These are phyloP conservation scores for Cardiospermum halicacabum DNA, from an alignment of 345 rosid genomes.

Conservation along the genomic window DNA sequence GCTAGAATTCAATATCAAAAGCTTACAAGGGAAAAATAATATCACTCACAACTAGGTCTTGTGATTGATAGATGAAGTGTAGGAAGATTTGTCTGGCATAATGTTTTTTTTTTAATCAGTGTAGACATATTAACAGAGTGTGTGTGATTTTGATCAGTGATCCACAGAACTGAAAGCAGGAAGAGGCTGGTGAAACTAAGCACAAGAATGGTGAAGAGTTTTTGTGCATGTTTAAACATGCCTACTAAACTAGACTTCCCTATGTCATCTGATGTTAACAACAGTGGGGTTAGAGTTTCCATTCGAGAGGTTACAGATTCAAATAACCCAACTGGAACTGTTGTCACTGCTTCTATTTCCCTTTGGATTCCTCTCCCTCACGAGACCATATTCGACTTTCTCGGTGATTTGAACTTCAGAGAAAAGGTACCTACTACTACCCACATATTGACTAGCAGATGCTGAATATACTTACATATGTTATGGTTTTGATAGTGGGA, in stretches of 20 bases:
- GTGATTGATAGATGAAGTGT: too few species aligned
- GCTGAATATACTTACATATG: background rate
- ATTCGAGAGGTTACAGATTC: conserved; percentile 28
- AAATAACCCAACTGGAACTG: conserved; percentile 52
- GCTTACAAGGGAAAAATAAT: too few species aligned
- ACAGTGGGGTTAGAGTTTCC: conserved; percentile 49
- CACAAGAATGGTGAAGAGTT: conserved; percentile 58
- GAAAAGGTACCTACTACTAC: conserved; percentile 47
- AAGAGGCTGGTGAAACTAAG: conserved; percentile 48
- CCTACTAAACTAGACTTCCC: conserved; percentile 50
- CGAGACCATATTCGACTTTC: conserved; percentile 32
- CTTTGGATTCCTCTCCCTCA: conserved; percentile 51
- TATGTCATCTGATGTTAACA: conserved; percentile 32
- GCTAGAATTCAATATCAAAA: too few species aligned
- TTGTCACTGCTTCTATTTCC: conserved; percentile 56
- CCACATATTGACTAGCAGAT: too few species aligned
- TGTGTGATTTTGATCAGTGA: conserved; percentile 16
- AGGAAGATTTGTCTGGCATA: too few species aligned
- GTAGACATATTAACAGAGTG: background rate
- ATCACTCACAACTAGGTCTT: too few species aligned
- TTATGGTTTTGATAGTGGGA: conserved; percentile 66
- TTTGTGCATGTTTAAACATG: conserved; percentile 44
- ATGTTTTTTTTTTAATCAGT: too few species aligned
- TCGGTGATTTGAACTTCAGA: conserved; percentile 34
- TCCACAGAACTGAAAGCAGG: conserved; percentile 28